Conservation (phyloP, 345 rosid genomes). For the Cardiospermum halicacabum region DNA sequence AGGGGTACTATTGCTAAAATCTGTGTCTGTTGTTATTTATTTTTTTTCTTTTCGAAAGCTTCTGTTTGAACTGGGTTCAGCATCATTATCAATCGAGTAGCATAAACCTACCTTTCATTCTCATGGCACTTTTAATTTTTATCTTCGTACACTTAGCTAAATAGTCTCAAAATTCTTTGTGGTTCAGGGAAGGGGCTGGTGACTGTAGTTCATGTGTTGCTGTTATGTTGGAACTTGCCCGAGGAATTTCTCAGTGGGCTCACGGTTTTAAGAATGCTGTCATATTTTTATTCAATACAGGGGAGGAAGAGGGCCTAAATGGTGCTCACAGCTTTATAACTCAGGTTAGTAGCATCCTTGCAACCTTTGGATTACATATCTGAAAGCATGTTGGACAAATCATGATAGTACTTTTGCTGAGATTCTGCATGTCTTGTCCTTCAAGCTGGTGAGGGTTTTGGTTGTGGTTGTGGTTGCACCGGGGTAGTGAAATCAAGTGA, state of each 20-base stretch:
- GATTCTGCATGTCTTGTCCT: neutral
- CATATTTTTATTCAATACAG: constrained; percentile 85
- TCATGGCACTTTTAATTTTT: neutral
- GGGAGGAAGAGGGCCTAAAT: constrained; percentile 94
- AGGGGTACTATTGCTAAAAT: neutral
- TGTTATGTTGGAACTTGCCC: constrained; percentile 96
- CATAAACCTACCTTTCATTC: neutral
- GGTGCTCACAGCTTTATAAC: constrained; percentile 99
- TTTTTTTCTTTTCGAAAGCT: neutral
- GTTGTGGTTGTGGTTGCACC: neutral
- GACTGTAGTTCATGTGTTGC: constrained; percentile 95
- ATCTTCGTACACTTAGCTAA: neutral
- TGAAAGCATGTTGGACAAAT: neutral
- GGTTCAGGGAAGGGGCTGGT: constrained; percentile 89
- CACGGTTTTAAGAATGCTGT: constrained; percentile 86
- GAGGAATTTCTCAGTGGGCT: constrained; percentile 89
- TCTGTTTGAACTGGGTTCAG: neutral
- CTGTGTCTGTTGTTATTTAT: neutral
- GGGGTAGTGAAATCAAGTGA: neutral
- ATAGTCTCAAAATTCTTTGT: constrained; percentile 14
- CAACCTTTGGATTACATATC: neutral
- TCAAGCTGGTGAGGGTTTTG: neutral
- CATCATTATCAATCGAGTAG: neutral
- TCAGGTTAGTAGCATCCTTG: constrained; percentile 49
- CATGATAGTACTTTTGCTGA: neutral